Evolutionary conservation across 805 yeast species (phyloP).

Genomic region (Lachancea lanzarotensis): DNA sequence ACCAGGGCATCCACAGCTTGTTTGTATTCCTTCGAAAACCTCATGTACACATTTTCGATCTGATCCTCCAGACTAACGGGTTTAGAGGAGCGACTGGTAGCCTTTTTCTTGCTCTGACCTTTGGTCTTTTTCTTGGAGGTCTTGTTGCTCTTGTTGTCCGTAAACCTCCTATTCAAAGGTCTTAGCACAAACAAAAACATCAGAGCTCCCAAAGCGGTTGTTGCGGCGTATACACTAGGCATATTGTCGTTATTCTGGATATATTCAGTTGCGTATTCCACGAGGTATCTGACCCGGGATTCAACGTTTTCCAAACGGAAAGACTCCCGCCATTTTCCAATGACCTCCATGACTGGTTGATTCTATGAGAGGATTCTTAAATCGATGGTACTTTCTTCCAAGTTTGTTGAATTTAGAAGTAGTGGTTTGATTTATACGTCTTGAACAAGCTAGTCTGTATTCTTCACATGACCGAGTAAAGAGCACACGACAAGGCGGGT

Average conservation of each 20-base stretch:
- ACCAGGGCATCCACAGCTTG: slow-evolving; percentile 18
- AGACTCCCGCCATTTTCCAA: slow-evolving; percentile 2
- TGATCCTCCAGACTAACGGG: slow-evolving; percentile 21
- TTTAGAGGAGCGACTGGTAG: neutral
- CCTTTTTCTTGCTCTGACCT: slow-evolving; percentile 9
- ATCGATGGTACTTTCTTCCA: too few relatives aligned
- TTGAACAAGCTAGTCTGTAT: too few relatives aligned
- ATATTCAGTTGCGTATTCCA: neutral
- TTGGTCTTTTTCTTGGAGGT: slow-evolving; percentile 1
- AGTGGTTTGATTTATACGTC: too few relatives aligned
- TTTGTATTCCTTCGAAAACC: slow-evolving; percentile 25
- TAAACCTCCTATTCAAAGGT: neutral
- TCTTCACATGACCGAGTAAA: too few relatives aligned
- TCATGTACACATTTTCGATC: slow-evolving; percentile 21
- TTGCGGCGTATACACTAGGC: slow-evolving; percentile 1
- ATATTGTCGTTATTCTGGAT: neutral
- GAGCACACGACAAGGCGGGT: too few relatives aligned
- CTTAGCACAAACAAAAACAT: slow-evolving; percentile 1
- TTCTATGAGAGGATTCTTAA: neutral
- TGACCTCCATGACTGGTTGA: neutral
- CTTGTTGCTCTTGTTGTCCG: neutral
- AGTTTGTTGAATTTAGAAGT: too few relatives aligned
- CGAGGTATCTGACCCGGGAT: neutral
- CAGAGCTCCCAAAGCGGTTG: slow-evolving; percentile 7
- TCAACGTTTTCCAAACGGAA: neutral